These are phyloP conservation scores for Chrysanthemum seticuspe DNA, from an alignment of 129 eudicot genomes.

Conservation along the genomic window DNA sequence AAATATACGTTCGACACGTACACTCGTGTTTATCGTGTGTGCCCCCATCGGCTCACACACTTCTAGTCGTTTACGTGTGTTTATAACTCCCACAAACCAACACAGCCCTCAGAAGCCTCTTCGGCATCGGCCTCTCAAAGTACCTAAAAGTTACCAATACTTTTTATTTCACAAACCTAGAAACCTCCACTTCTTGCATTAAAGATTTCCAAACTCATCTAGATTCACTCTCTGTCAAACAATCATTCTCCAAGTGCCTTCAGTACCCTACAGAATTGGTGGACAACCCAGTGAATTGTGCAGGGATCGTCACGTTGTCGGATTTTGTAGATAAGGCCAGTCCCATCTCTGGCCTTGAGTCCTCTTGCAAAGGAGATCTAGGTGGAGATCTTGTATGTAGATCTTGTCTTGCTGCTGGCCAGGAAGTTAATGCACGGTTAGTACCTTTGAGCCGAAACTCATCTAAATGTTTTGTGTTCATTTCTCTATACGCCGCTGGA, in stretches of 20 bases:
- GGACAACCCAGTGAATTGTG: constrained; percentile 43
- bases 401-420: constrained; percentile 56
- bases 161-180: constrained; percentile 48
- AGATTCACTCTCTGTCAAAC: constrained; percentile 16
- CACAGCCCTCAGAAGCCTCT: constrained; percentile 61
- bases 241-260: constrained; percentile 39
- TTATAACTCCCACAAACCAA: no score
- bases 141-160: constrained; percentile 53
- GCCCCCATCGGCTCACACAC: no score
- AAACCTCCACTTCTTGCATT: constrained; percentile 49
- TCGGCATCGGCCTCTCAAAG: constrained; percentile 62
- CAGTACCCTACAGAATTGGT: constrained; percentile 38
- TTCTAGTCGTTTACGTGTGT: no score
- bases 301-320: constrained; percentile 34
- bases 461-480: constrained; percentile 60
- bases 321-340: constrained; percentile 49
- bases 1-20: no score
- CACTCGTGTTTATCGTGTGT: no score
- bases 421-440: constrained; percentile 46
- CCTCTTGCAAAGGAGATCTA: constrained; percentile 49
- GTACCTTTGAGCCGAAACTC: constrained; percentile 46
- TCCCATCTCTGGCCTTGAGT: constrained; percentile 27
- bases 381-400: constrained; percentile 42
- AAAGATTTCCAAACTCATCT: constrained; percentile 43
- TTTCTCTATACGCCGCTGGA: constrained; percentile 68